These are phyloP conservation scores for Phaeosphaeria sp. DNA, from an alignment of 2,329 filamentous ascomycete species.

Conservation along the genomic window DNA sequence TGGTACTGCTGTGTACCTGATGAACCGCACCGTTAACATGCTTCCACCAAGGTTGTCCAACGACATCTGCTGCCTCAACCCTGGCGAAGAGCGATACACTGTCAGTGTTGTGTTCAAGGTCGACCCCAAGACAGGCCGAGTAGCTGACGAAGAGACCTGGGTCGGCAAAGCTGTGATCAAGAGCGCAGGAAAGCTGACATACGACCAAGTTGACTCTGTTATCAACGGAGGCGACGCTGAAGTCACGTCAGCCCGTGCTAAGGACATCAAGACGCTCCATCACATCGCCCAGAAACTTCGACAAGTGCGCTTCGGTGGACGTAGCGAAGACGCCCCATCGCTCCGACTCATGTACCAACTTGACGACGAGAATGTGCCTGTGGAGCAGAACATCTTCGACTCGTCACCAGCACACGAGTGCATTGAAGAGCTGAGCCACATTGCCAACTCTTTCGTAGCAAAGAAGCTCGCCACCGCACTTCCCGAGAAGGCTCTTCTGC, in stretches of 20 bases:
- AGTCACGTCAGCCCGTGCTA: slow-evolving; percentile 70
- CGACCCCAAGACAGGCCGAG: slow-evolving; percentile 77
- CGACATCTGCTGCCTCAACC: slow-evolving; percentile 86
- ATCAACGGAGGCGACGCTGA: slow-evolving; percentile 72
- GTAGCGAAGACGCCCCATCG: slow-evolving; percentile 79
- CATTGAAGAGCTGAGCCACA: slow-evolving; percentile 93
- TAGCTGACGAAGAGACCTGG: slow-evolving; percentile 88
- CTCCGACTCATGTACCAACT: slow-evolving; percentile 90
- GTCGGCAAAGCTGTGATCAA: slow-evolving; percentile 93
- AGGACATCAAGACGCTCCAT: slow-evolving; percentile 82
- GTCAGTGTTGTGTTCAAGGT: slow-evolving; percentile 94
- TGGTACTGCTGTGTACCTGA: slow-evolving; percentile 91
- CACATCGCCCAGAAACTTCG: slow-evolving; percentile 88
- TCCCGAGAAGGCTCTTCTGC: slow-evolving; percentile 90
- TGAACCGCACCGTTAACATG: slow-evolving; percentile 88
- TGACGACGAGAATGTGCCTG: slow-evolving; percentile 96
- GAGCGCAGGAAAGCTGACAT: slow-evolving; percentile 83
- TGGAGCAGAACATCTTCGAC: slow-evolving; percentile 95
- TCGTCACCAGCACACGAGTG: slow-evolving; percentile 88
- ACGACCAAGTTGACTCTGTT: slow-evolving; percentile 85
- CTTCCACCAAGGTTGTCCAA: slow-evolving; percentile 84
- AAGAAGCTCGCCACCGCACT: slow-evolving; percentile 80
- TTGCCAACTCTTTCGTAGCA: slow-evolving; percentile 88
- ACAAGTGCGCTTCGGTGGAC: slow-evolving; percentile 82
- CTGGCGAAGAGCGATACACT: slow-evolving; percentile 87